Evolutionary conservation across 2,329 filamentous ascomycete genomes (phyloP), one percentile per base, ranked within the genome.

Genomic region (Epichloe gansuensis): DNA sequence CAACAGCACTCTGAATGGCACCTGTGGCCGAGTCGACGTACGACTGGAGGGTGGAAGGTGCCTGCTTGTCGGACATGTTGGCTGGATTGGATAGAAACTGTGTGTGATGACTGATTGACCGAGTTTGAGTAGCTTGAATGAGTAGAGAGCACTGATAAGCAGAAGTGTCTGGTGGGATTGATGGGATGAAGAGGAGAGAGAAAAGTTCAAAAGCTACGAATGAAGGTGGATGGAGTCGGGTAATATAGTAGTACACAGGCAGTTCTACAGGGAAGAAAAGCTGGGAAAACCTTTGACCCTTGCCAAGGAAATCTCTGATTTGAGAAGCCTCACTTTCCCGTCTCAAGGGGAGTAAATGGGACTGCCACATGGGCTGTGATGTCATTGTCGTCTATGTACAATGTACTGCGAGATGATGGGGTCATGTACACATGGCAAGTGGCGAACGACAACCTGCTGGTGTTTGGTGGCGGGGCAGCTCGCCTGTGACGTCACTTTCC

Each of bases 1-100:
- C 87, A 48, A 93, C 60, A 48, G 76, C 81, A 56, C 77, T 84
- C 70, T 95, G 88, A 50, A 83, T 78, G 51, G 82, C 74, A 59
- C 87, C 87, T 39, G 81, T 76, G 61, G 85, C 86, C 13, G 78
- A 78, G 76, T 90, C 84, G 60, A 87, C 64, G 71, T 83, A 84
- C 53, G 87, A 85, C 75, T 91, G 80, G 63, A 90, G 76, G 57
- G 89, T 93, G 56, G 88, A 94, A 59, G 84, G 59, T 48, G 57
- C 52, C 41, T 51, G 53, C 52, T 64, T 61, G 57, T 64, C 63
- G 57, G 62, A 57, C 63, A 68, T 64, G 40, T 38, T 53, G 48
- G 17, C 15, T 45, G 17, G 15, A 17, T 40, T 31, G 36, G 15
- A 35, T 39, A 25, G 27, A 9, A 38, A 38, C 3, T 34, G 9